A percentile compares a stretch with the other conserved stretches of the same genome.
These are phyloP conservation scores for Mortierella alpina DNA, from an alignment of 192 early-diverging fungal species.

Conservation along the genomic window DNA sequence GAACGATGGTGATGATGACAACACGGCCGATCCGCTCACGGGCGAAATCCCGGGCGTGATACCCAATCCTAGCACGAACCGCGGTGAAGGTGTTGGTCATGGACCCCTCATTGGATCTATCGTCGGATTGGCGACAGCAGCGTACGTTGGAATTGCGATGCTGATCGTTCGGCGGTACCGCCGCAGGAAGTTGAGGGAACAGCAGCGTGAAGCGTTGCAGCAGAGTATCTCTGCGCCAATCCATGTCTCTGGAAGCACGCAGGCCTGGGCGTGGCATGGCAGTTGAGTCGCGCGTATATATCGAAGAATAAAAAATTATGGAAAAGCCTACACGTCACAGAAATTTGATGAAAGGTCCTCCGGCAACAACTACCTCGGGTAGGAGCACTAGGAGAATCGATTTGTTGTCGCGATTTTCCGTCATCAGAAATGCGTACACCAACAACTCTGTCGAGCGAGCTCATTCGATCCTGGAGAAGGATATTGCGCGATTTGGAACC, in stretches of 20 bases:
- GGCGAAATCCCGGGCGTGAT: conserved; percentile 2
- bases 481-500: conserved; percentile 3
- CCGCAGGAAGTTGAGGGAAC: background rate
- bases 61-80: background rate
- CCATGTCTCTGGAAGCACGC: background rate
- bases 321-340: too few species aligned
- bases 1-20: background rate
- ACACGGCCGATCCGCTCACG: background rate
- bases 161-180: conserved; percentile 16
- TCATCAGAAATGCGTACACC: conserved; percentile 17
- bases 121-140: conserved; percentile 24
- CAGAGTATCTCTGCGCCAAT: conserved; percentile 12
- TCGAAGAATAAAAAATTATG: too few species aligned
- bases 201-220: conserved; percentile 8
- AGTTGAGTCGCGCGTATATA: background rate
- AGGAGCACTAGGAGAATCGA: conserved; percentile 4
- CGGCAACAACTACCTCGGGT: conserved; percentile 7
- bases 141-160: conserved; percentile 40
- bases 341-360: too few species aligned
- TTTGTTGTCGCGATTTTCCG: background rate
- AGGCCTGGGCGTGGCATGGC: conserved; percentile 43
- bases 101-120: conserved; percentile 14
- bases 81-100: background rate
- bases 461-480: conserved; percentile 4
- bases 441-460: conserved; percentile 9